Percentiles rank a stretch among this genome's conserved stretches.
phyloP scores from a whole-genome alignment of 2,329 filamentous ascomycete species.

The Microdochium trichocladiopsis region DNA sequence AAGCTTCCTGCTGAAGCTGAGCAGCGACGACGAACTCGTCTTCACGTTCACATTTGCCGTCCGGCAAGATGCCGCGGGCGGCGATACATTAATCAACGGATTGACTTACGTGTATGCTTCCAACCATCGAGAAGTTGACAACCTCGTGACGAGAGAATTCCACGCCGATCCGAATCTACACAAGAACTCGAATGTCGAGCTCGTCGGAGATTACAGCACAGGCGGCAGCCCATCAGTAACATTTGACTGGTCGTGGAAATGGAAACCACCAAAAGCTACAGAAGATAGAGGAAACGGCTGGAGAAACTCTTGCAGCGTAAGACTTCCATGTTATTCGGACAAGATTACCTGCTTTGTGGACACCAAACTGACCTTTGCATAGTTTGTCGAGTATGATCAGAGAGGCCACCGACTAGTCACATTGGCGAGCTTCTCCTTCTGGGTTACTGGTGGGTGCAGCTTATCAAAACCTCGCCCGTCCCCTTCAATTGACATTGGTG shows the following conservation, averaged over 20 bases:
- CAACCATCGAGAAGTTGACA: slow-evolving; percentile 81
- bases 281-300: slow-evolving; percentile 88
- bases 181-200: slow-evolving; percentile 91
- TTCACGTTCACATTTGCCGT: slow-evolving; percentile 92
- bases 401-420: slow-evolving; percentile 83
- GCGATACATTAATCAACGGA: slow-evolving; percentile 76
- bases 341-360: neutral
- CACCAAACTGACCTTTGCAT: slow-evolving; percentile 15
- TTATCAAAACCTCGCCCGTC: neutral
- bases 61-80: slow-evolving; percentile 46
- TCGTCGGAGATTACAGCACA: slow-evolving; percentile 88
- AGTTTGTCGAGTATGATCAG: slow-evolving; percentile 97
- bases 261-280: slow-evolving; percentile 75
- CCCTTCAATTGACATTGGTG: neutral
- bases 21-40: slow-evolving; percentile 84
- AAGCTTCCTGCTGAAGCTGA: slow-evolving; percentile 77
- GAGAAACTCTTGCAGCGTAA: slow-evolving; percentile 88
- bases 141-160: slow-evolving; percentile 89
- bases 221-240: slow-evolving; percentile 75
- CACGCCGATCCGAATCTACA: slow-evolving; percentile 96
- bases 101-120: slow-evolving; percentile 90
- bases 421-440: slow-evolving; percentile 89
- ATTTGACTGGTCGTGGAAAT: slow-evolving; percentile 96
- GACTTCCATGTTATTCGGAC: slow-evolving; percentile 15
- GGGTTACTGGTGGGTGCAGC: slow-evolving; percentile 66